Percentiles rank a stretch among this genome's conserved stretches.
Conservation (phyloP, 2,329 filamentous ascomycete genomes). For the Talaromyces funiculosus region DNA sequence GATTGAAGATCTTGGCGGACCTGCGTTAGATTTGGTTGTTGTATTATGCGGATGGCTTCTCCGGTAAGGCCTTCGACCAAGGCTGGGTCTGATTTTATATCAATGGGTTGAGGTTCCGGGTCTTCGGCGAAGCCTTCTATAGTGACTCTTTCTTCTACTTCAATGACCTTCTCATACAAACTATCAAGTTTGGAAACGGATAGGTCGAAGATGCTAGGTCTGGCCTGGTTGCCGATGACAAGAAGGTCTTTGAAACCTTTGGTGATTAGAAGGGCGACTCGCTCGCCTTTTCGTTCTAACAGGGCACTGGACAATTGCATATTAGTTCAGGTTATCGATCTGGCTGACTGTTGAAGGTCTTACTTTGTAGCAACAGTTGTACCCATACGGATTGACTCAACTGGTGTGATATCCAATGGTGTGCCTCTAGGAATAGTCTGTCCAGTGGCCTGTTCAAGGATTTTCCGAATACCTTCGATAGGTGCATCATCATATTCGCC, state of each 20-base stretch:
- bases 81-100: constrained; percentile 16
- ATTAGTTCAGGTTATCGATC: not conserved
- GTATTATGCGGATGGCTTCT: constrained; percentile 63
- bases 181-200: constrained; percentile 71
- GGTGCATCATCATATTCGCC: constrained; percentile 44
- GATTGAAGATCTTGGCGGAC: constrained; percentile 54
- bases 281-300: constrained; percentile 78
- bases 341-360: not conserved
- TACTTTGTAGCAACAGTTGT: constrained; percentile 81
- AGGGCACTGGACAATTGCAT: constrained; percentile 73
- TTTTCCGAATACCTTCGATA: constrained; percentile 76
- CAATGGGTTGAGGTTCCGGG: constrained; percentile 17
- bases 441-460: constrained; percentile 29
- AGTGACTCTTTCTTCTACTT: constrained; percentile 43
- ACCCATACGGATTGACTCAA: constrained; percentile 67
- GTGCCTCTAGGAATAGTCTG: constrained; percentile 16
- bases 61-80: constrained; percentile 46
- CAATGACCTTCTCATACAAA: constrained; percentile 21
- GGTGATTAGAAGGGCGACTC: constrained; percentile 75
- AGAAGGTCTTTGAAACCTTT: constrained; percentile 79
- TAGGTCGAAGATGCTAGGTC: constrained; percentile 80
- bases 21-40: constrained; percentile 51
- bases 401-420: constrained; percentile 15
- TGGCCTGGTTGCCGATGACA: constrained; percentile 79
- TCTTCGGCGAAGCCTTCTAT: constrained; percentile 31